Evolutionary conservation across 108 stramenopile species (phyloP).

Genomic region (Chaetoceros muelleri): DNA sequence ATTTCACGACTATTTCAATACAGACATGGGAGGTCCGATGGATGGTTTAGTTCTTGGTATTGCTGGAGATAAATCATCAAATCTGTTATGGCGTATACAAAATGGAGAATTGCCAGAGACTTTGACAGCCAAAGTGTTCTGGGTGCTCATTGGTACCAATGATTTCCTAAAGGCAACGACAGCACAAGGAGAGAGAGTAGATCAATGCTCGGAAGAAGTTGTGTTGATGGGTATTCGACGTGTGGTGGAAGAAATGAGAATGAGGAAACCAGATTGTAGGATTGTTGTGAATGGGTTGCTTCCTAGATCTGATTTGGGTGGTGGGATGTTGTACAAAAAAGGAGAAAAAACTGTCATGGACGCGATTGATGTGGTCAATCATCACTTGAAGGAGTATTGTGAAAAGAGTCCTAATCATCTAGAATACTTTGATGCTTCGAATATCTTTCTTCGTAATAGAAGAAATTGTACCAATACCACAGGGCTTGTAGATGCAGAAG

Average conservation of each 20-base stretch:
- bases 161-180: slow-evolving; percentile 35
- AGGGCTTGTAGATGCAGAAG: neutral
- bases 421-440: slow-evolving; percentile 25
- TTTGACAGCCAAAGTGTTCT: slow-evolving; percentile 47
- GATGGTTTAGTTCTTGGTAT: slow-evolving; percentile 16
- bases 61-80: slow-evolving; percentile 12
- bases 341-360: neutral
- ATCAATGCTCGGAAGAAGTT: slow-evolving; percentile 37
- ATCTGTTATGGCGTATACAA: slow-evolving; percentile 27
- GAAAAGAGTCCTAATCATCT: slow-evolving; percentile 2
- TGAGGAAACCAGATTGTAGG: slow-evolving; percentile 15
- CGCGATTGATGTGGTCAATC: slow-evolving; percentile 10
- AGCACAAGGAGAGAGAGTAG: slow-evolving; percentile 16
- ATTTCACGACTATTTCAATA: slow-evolving; percentile 1
- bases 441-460: too few species aligned
- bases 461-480: too few species aligned
- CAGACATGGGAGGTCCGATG: neutral
- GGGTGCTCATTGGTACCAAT: slow-evolving; percentile 62
- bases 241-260: slow-evolving; percentile 36
- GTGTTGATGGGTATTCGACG: slow-evolving; percentile 35
- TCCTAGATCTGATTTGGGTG: slow-evolving; percentile 9
- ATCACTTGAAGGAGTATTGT: slow-evolving; percentile 19
- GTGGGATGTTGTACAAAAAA: neutral
- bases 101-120: slow-evolving; percentile 41
- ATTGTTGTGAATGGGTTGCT: slow-evolving; percentile 51